phyloP scores from a whole-genome alignment of 2,329 filamentous ascomycete species.

The Hypoxylon sp. region DNA sequence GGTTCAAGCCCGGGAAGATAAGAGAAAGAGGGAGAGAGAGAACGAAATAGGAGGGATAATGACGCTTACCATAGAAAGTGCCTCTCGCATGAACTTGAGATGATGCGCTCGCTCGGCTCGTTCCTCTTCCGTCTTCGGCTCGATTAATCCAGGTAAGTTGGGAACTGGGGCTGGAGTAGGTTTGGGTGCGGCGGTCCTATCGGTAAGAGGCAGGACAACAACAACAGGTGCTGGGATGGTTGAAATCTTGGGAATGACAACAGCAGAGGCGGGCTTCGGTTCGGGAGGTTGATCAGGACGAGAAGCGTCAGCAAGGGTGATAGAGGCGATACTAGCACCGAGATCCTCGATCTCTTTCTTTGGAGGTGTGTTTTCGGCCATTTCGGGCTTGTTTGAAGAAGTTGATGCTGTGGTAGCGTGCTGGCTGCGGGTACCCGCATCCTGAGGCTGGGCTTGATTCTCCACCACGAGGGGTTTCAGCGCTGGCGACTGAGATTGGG shows the following conservation, averaged over 20 bases:
- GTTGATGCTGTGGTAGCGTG: constrained; percentile 37
- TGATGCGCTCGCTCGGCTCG: constrained; percentile 62
- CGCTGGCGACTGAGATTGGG: constrained; percentile 34
- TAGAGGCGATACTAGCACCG: constrained; percentile 41
- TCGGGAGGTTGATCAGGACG: constrained; percentile 23
- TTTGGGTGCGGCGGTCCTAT: constrained; percentile 12
- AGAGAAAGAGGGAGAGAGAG: background rate
- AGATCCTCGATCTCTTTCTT: constrained; percentile 39
- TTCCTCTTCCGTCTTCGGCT: constrained; percentile 54
- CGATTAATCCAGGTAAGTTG: constrained; percentile 52
- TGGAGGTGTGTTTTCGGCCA: constrained; percentile 30
- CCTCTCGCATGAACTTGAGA: constrained; percentile 83
- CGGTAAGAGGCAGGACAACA: constrained; percentile 46
- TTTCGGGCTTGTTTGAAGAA: constrained; percentile 31
- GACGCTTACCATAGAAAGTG: constrained; percentile 81
- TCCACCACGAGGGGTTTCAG: constrained; percentile 44
- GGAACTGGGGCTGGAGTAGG: constrained; percentile 38
- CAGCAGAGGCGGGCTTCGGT: constrained; percentile 39
- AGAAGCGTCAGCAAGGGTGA: constrained; percentile 47
- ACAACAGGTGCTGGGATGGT: constrained; percentile 49
- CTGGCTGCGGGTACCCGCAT: constrained; percentile 53
- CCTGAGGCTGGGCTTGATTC: constrained; percentile 46
- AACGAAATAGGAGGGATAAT: constrained; percentile 3
- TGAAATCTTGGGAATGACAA: constrained; percentile 44
- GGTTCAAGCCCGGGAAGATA: background rate